These are phyloP conservation scores for Rutidosis leptorrhynchoides DNA, from an alignment of 129 eudicot species.

Conservation along the genomic window DNA sequence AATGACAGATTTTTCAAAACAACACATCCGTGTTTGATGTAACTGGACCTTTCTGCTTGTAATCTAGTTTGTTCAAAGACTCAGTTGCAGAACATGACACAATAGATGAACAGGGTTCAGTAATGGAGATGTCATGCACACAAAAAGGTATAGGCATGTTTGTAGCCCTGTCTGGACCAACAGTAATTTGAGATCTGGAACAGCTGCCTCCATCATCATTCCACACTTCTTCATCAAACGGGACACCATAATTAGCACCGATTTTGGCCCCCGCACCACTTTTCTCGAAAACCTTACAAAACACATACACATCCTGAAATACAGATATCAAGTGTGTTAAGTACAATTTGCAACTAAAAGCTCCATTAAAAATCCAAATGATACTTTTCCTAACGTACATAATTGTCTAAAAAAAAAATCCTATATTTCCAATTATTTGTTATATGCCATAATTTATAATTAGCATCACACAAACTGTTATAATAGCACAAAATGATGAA, in stretches of 20 bases:
- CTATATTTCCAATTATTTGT: too few relatives aligned
- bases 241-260: constrained; percentile 83
- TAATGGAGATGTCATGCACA: not conserved
- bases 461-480: not conserved
- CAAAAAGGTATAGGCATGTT: not conserved
- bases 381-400: not conserved
- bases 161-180: constrained; percentile 23
- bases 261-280: constrained; percentile 67
- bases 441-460: too few relatives aligned
- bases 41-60: not conserved
- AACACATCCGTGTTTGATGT: not conserved
- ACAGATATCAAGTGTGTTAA: not conserved
- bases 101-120: not conserved
- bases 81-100: not conserved
- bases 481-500: not conserved
- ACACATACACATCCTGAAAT: constrained; percentile 60
- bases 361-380: not conserved
- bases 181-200: constrained; percentile 22
- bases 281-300: constrained; percentile 64
- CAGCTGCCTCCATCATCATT: constrained; percentile 35
- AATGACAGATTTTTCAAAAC: too few relatives aligned
- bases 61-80: not conserved
- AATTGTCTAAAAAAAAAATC: not conserved
- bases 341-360: not conserved
- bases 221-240: constrained; percentile 74